Percentiles rank a stretch among this genome's conserved stretches.
These are phyloP conservation scores for Pseudopyricularia javanii DNA, from an alignment of 2,329 filamentous ascomycete species.

Conservation along the genomic window DNA sequence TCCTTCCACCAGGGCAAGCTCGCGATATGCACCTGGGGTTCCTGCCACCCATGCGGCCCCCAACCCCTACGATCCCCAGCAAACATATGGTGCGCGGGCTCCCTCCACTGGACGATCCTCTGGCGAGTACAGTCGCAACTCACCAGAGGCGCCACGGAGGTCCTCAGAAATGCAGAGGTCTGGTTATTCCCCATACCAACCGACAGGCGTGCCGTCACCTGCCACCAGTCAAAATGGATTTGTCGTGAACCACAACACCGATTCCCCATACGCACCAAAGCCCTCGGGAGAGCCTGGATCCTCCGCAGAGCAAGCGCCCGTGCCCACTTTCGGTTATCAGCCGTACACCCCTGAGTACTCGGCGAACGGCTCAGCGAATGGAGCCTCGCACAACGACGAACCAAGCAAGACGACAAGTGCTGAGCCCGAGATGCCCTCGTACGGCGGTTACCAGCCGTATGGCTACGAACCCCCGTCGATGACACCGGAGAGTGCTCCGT, in stretches of 20 bases:
- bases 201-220: slow-evolving; percentile 15
- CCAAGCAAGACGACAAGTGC: neutral
- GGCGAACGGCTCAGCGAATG: slow-evolving; percentile 9
- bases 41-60: slow-evolving; percentile 10
- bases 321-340: slow-evolving; percentile 7
- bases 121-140: slow-evolving; percentile 24
- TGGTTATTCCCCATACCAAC: slow-evolving; percentile 19
- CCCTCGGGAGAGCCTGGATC: neutral
- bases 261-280: slow-evolving; percentile 11
- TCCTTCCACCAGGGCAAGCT: slow-evolving; percentile 29
- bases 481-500: slow-evolving; percentile 14
- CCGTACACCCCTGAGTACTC: slow-evolving; percentile 6
- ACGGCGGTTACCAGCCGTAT: slow-evolving; percentile 30
- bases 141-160: slow-evolving; percentile 27
- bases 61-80: slow-evolving; percentile 13
- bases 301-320: slow-evolving; percentile 4
- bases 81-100: slow-evolving; percentile 12
- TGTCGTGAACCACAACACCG: slow-evolving; percentile 10
- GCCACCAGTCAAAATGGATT: slow-evolving; percentile 17
- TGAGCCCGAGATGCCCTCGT: neutral
- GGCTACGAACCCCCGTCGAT: slow-evolving; percentile 38
- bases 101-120: slow-evolving; percentile 32
- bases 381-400: neutral
- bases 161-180: slow-evolving; percentile 23
- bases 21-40: slow-evolving; percentile 35